Evolutionary conservation across 2,329 filamentous ascomycete species (phyloP), one percentile per base, ranked within the genome.

Genomic region (Nectriaceae sp.): DNA sequence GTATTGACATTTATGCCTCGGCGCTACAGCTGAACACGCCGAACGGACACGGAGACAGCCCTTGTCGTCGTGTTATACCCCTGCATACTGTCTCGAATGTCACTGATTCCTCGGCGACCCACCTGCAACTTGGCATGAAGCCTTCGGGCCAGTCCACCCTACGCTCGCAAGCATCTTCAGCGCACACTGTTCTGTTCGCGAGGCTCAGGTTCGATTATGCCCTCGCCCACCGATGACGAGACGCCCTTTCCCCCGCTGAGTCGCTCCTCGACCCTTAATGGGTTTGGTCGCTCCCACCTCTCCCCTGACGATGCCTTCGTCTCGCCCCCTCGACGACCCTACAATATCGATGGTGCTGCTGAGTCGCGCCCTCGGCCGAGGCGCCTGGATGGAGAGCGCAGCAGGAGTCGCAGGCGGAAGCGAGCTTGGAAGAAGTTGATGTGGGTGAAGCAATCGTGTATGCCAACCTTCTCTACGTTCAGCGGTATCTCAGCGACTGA

Each of bases 371-470:
- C 37, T 10, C 37, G 37, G 8, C 18, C 18, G 16, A 20, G 83
- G 63, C 69, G 58, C 42, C 47, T 63, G 71, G 76, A 77, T 39
- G 73, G 80, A 47, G 79, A 79, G 36, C 77, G 84, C 16, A 88
- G 83, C 56, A 75, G 83, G 41, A 89, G 85, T 57, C 79, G 88
- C 40, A 78, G 84, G 61, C 78, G 86, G 56, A 89, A 86, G 64
- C 82, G 84, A 42, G 83, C 83, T 11, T 97, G 93, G 89, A 96
- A 95, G 78, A 97, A 97, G 75, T 73, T 99, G 56, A 80, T 99
- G 46, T 99, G 94, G 94, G 92, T 99, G 65, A 96, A 96, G 72
- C 94, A 97, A 68, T 89, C 89, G 26, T 96, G 89, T 92, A 75
- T 56, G 84, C 71, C 11, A 24, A 11, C 19, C 37, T 4, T 21